phyloP scores from a whole-genome alignment of 2,329 filamentous ascomycete species.

The Zasmidium citrigriseum region DNA sequence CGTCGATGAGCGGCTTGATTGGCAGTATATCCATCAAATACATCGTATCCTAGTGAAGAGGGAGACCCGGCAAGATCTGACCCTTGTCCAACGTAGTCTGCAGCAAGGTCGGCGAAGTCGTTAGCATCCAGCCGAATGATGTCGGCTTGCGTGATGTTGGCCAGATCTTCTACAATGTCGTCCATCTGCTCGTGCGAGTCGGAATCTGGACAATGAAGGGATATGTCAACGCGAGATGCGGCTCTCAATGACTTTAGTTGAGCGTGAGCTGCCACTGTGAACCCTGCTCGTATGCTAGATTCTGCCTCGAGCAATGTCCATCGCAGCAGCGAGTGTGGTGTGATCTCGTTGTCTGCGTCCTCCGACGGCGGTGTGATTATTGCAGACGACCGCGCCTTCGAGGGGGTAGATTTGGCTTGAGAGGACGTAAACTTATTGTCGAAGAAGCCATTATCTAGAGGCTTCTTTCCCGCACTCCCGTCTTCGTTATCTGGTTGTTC shows the following conservation, averaged over 20 bases:
- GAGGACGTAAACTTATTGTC: conserved; percentile 18
- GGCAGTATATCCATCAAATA: conserved; percentile 45
- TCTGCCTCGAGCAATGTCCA: conserved; percentile 32
- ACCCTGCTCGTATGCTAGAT: conserved; percentile 25
- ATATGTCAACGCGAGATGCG: conserved; percentile 31
- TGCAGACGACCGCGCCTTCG: background rate
- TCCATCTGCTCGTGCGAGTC: conserved; percentile 57
- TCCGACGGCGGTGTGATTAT: conserved; percentile 8
- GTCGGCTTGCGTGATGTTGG: conserved; percentile 63
- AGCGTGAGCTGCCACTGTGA: conserved; percentile 17
- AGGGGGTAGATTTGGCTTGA: background rate
- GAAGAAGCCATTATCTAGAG: conserved; percentile 23
- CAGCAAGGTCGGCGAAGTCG: conserved; percentile 69
- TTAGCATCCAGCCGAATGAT: conserved; percentile 68
- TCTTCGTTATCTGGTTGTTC: background rate
- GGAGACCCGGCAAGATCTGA: conserved; percentile 51
- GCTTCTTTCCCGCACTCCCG: conserved; percentile 8
- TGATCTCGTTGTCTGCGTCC: conserved; percentile 14
- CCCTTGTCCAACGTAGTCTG: conserved; percentile 65
- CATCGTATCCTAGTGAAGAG: conserved; percentile 54
- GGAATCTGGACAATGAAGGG: conserved; percentile 55
- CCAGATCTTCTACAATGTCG: conserved; percentile 63
- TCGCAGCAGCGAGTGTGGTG: conserved; percentile 20
- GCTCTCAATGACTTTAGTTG: conserved; percentile 23
- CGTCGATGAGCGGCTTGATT: conserved; percentile 20